Base-by-base conservation (phyloP, 192 early-diverging fungal species). In the Tieghemiomyces parasiticus region DNA sequence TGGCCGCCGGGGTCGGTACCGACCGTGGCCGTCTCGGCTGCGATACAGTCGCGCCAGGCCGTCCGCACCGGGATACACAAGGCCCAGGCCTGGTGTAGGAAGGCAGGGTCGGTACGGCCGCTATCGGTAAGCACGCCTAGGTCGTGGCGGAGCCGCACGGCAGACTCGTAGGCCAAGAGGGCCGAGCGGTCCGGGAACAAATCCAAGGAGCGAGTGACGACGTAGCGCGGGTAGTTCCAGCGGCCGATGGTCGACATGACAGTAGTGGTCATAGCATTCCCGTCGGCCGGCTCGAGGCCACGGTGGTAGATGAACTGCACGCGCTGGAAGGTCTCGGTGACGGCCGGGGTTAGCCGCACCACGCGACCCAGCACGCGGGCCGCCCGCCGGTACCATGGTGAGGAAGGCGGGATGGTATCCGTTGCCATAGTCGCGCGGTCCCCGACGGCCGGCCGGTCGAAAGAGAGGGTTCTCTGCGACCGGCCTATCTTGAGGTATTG, bases 1-100 rank as follows among this genome's bases (percentile, higher is more conserved):
- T 75, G 70, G 42, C 59, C 67, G 32, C 28, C 20, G n/a, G 26
- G 28, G 3, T 25, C 10, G 10, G 30, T 8, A 25, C 0, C n/a
- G 24, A n/a, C 32, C 0, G 16, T 6, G 10, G n/a, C 19, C 0
- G 22, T 19, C 19, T 31, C 33, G 8, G 35, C n/a, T 0, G 31
- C 2, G 14, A 58, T 4, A 31, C 28, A 32, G 9, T 25, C 19
- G n/a, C 35, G 20, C 55, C 55, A 58, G 10, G 55, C 8, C 20
- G 34, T 34, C 3, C 34, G 4, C 1, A 30, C 34, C 24, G 32
- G n/a, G 22, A 35, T n/a, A 25, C 55, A 58, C 4, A 38, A n/a
- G 3, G 32, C 33, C 55, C 55, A 58, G n/a, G 26, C 33, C 35
- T 25, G 30, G 22, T 1, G 34, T 22, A 58, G n/a, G 4, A 31